Evolutionary conservation across 2,329 filamentous ascomycete species (phyloP).

Genomic region (Trichoderma arundinaceum): DNA sequence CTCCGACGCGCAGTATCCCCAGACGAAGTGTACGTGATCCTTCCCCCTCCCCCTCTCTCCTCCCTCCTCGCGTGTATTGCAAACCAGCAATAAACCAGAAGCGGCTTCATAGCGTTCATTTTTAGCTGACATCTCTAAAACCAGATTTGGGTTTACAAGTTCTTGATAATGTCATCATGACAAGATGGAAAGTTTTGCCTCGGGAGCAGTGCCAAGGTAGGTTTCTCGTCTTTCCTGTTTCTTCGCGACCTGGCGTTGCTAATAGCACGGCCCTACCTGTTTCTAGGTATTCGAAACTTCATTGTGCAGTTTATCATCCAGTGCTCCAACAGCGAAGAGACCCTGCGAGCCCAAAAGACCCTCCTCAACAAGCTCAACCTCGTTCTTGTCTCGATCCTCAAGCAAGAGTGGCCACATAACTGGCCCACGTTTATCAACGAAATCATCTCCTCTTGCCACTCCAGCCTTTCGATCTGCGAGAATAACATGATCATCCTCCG

Average conservation of each 20-base stretch:
- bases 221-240: conserved; percentile 36
- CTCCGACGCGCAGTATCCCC: conserved; percentile 87
- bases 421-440: conserved; percentile 99
- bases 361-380: conserved; percentile 98
- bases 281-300: conserved; percentile 92
- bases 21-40: conserved; percentile 84
- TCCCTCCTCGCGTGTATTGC: conserved; percentile 11
- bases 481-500: conserved; percentile 99
- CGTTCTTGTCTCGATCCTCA: conserved; percentile 94
- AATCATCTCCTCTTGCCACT: conserved; percentile 95
- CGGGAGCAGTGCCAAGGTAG: conserved; percentile 90
- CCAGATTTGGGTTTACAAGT: conserved; percentile 92
- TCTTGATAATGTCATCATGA: conserved; percentile 97
- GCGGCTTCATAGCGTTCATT: background rate
- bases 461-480: conserved; percentile 95
- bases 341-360: conserved; percentile 80
- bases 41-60: too few species aligned
- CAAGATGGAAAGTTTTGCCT: conserved; percentile 96
- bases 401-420: conserved; percentile 99
- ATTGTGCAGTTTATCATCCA: conserved; percentile 98
- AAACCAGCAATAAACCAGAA: background rate
- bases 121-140: conserved; percentile 38
- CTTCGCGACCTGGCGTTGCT: conserved; percentile 10
- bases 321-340: conserved; percentile 87
- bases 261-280: conserved; percentile 41